These are phyloP conservation scores for Amorphotheca resinae DNA, from an alignment of 495 filamentous ascomycete species.

Conservation along the genomic window DNA sequence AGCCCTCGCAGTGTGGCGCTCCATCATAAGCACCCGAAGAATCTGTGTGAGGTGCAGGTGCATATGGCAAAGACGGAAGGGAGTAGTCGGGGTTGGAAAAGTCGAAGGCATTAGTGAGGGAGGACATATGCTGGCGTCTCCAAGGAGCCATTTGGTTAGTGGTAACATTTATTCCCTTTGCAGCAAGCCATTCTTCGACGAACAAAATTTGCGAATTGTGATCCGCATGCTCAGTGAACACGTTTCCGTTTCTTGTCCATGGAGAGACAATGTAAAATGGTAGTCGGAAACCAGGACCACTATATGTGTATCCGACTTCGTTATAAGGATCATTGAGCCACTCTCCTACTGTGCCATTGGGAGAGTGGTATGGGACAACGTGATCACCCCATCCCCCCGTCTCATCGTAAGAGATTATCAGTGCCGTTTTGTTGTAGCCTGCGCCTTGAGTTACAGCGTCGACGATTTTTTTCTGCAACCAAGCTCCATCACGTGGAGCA, in stretches of 20 bases:
- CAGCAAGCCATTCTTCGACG: slow-evolving; percentile 38
- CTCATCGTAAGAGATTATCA: slow-evolving; percentile 45
- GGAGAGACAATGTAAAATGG: slow-evolving; percentile 45
- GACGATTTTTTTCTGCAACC: slow-evolving; percentile 42
- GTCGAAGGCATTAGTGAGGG: slow-evolving; percentile 40
- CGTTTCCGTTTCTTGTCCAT: slow-evolving; percentile 41
- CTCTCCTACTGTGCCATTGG: slow-evolving; percentile 36
- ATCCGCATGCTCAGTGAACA: slow-evolving; percentile 43
- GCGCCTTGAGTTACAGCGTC: slow-evolving; percentile 37
- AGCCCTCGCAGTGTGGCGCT: slow-evolving; percentile 29
- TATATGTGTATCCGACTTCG: slow-evolving; percentile 33
- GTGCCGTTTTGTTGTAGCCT: slow-evolving; percentile 34
- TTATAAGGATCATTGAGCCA: slow-evolving; percentile 42
- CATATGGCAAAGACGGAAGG: slow-evolving; percentile 32
- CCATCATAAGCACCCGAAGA: slow-evolving; percentile 31
- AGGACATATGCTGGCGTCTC: slow-evolving; percentile 43
- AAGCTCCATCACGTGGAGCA: slow-evolving; percentile 43
- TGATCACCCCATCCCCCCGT: slow-evolving; percentile 44
- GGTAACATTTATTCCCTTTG: slow-evolving; percentile 34
- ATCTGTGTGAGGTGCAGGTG: slow-evolving; percentile 25
- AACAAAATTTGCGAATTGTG: slow-evolving; percentile 47
- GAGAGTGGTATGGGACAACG: slow-evolving; percentile 40
- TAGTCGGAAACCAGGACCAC: slow-evolving; percentile 39
- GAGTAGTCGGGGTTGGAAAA: slow-evolving; percentile 37
- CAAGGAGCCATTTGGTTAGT: slow-evolving; percentile 39